phyloP scores from a whole-genome alignment of 192 early-diverging fungal species.

The Backusella macrospora region DNA sequence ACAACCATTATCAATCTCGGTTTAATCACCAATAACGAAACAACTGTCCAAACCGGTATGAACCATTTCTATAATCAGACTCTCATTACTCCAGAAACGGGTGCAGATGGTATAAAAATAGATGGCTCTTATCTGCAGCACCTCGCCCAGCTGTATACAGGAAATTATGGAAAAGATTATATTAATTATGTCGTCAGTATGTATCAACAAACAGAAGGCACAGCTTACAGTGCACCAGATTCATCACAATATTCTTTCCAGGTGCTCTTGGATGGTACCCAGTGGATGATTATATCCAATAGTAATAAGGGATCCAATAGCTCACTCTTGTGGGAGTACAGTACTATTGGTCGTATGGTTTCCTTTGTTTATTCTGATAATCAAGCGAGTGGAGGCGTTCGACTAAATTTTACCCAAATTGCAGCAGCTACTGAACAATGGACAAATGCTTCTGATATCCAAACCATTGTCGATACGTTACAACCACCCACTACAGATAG shows the following conservation, averaged over 20 bases:
- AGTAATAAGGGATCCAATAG: background rate
- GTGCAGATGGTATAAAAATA: conserved; percentile 28
- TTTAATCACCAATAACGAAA: conserved; percentile 29
- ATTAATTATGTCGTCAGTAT: conserved; percentile 21
- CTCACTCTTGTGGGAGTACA: conserved; percentile 26
- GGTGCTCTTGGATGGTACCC: conserved; percentile 26
- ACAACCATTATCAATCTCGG: conserved; percentile 15
- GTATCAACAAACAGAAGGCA: conserved; percentile 17
- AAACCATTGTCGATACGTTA: background rate
- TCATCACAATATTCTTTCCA: conserved; percentile 16
- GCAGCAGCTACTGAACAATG: conserved; percentile 20
- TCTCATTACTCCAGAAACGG: conserved; percentile 1
- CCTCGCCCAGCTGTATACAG: conserved; percentile 22
- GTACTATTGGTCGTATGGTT: conserved; percentile 32
- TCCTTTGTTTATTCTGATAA: conserved; percentile 13
- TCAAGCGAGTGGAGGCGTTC: conserved; percentile 23
- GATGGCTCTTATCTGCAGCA: conserved; percentile 39
- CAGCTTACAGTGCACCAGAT: conserved; percentile 13
- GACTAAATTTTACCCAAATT: conserved; percentile 22
- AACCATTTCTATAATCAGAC: conserved; percentile 23
- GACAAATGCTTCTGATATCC: conserved; percentile 15
- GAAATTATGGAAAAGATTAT: conserved; percentile 36
- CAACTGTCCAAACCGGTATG: conserved; percentile 8
- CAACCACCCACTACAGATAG: background rate
- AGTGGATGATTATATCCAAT: conserved; percentile 33